These are phyloP conservation scores for Ophiorrhiza pumila DNA, from an alignment of 257 asterid genomes.

Conservation along the genomic window DNA sequence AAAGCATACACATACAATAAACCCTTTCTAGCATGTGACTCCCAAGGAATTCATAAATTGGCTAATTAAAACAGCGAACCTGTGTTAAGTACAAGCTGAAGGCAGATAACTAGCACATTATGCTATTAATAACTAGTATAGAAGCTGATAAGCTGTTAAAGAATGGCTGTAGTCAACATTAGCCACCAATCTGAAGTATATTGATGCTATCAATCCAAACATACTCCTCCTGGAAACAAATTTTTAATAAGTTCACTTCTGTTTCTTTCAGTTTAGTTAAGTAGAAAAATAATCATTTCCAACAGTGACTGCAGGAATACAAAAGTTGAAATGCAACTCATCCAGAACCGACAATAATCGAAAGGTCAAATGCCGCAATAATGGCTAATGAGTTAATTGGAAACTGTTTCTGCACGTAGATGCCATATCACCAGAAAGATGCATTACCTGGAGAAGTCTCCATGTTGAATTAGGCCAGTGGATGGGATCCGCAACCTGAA, in stretches of 20 bases:
- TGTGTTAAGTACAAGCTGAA: slow-evolving; percentile 9
- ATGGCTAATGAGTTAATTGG: background rate
- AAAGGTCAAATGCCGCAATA: background rate
- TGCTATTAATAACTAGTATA: background rate
- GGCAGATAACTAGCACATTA: background rate
- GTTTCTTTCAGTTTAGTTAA: background rate
- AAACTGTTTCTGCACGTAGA: background rate
- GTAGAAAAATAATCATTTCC: background rate
- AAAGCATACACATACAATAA: background rate
- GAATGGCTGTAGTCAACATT: background rate
- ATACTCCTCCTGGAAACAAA: background rate
- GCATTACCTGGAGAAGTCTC: slow-evolving; percentile 62
- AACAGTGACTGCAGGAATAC: background rate
- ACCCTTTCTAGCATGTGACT: background rate
- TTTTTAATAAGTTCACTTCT: background rate
- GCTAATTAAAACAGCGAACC: background rate
- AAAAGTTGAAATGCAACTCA: background rate
- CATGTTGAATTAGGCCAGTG: slow-evolving; percentile 66
- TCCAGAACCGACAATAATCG: background rate
- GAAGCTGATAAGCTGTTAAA: background rate
- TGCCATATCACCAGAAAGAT: background rate
- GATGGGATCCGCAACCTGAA: slow-evolving; percentile 50
- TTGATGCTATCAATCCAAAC: background rate
- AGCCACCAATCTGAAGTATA: background rate
- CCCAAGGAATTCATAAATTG: background rate